Base-by-base conservation (phyloP, 2,329 filamentous ascomycete species). In the Chalaropsis ovoidea region DNA sequence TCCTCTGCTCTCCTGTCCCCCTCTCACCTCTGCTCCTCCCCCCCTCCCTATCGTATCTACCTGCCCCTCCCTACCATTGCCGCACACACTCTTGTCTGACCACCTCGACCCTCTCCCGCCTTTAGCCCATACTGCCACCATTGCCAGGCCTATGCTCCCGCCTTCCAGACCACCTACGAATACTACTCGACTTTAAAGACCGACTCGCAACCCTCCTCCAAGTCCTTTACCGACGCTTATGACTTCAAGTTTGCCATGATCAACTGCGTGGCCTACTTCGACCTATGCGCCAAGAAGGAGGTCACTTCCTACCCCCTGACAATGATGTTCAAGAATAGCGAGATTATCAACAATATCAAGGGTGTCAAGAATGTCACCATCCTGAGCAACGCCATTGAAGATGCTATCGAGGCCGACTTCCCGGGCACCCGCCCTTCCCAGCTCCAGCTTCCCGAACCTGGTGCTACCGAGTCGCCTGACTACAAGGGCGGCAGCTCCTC, bases 131-230 rank as follows among this genome's bases (percentile, higher is more conserved):
- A 78, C 69, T 85, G 82, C 75, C 81, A 81, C 60, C 90, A 96
- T 75, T 96, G 92, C 77, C 81, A 82, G 73, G 79, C 82, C 62
- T 89, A 90, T 72, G 90, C 89, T 63, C 94, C 94, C 7, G 86
- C 84, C 62, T 96, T 85, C 80, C 91, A 97, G 76, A 96, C 92
- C 4, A 76, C 93, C 15, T 96, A 97, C 80, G 94, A 99, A 77
- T 96, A 86, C 76, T 99, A 96, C 78, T 79, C 90, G 77, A 96
- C 92, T 45, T 94, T 90, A 45, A 86, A 90, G 71, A 87, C 88
- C 17, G 77, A 86, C 74, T 71, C 79, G 77, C 70, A 82, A 77
- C 76, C 81, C 77, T 71, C 79, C 74, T 69, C 83, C 76, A 77
- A 80, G 49, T 76, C 77, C 35, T 96, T 96, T 72, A 85, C 86